Conservation (phyloP, 208 protist genomes). For the Kentomonas sorsogonicus region DNA sequence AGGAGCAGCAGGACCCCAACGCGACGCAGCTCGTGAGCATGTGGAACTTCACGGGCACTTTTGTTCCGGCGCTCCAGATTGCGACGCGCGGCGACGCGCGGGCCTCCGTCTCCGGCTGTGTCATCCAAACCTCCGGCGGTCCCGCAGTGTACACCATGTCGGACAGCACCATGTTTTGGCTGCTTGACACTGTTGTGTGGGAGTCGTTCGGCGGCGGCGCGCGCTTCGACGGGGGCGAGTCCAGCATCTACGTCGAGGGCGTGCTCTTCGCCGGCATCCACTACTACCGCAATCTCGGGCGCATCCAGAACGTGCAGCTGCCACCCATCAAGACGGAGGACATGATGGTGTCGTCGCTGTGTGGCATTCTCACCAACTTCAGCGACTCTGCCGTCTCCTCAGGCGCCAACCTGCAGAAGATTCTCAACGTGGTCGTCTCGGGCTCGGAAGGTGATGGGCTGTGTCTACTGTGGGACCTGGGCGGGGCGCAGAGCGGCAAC, state of each 20-base stretch:
- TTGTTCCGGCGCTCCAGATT: background rate
- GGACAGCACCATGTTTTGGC: constrained; percentile 13
- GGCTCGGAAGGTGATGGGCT: constrained; percentile 47
- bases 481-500: constrained; percentile 10
- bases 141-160: constrained; percentile 24
- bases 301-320: too few relatives aligned
- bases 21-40: background rate
- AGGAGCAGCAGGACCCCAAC: background rate
- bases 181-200: constrained; percentile 31
- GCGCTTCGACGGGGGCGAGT: constrained; percentile 21
- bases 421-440: constrained; percentile 17
- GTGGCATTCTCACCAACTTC: constrained; percentile 28
- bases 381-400: background rate
- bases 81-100: constrained; percentile 1
- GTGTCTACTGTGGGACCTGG: constrained; percentile 22
- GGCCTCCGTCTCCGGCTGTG: constrained; percentile 11
- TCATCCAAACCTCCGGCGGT: constrained; percentile 26
- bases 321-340: too few relatives aligned
- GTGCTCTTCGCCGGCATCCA: constrained; percentile 27
- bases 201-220: constrained; percentile 31
- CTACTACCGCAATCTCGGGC: constrained; percentile 20
- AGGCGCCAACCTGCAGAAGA: background rate
- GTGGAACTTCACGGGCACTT: background rate
- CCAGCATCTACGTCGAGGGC: constrained; percentile 17
- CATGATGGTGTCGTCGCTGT: constrained; percentile 19